Base-by-base conservation (phyloP, 768 basidiomycete species). In the Leccinum imitatum region DNA sequence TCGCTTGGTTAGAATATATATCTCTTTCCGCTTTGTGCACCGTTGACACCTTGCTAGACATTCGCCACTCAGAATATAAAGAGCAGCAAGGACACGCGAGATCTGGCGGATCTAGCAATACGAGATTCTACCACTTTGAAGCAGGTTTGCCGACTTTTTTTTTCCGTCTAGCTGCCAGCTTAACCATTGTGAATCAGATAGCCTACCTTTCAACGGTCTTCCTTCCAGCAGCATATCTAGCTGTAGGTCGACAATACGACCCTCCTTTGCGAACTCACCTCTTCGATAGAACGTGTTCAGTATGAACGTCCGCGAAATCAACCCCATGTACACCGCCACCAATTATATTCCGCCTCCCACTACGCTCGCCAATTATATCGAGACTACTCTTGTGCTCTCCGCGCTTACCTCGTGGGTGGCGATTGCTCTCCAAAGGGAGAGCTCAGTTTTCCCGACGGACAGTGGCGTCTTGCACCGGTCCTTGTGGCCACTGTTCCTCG, bases 171-270 rank as follows among this genome's bases (percentile, higher is more conserved):
- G 21, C 10, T 19, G 21, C 37, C 6, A 4, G 30, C 47, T 68
- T 13, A 71, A 11, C n/a, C 21, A 10, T 3, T 3, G 15, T 33
- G 27, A 8, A 59, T 79, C 39, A 84, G 67, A 77, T 86, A 30
- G 74, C 80, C 0, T 84, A 84, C 57, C 67, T 87, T 7, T 80
- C 84, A 0, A 82, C 84, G 82, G 59, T 82, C 30, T 87, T 84
- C 68, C 75, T 86, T 19, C 84, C 85, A 1, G 79, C 81, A 9
- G 74, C 78, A 11, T 84, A 82, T 35, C 14, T 73, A 1, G 56
- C 73, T n/a, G 72, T 73, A 62, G 7, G 73, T 62, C 5, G 4
- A 46, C 25, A 5, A 15, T 39, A 41, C 33, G 6, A 17, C 13
- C 2, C 39, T 50, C 44, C 17, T 48, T 41, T 2, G 39, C 11